A percentile compares a stretch with the other conserved stretches of the same genome.
These are phyloP conservation scores for Emericellopsis terricola DNA, from an alignment of 495 filamentous ascomycete genomes.

Conservation along the genomic window DNA sequence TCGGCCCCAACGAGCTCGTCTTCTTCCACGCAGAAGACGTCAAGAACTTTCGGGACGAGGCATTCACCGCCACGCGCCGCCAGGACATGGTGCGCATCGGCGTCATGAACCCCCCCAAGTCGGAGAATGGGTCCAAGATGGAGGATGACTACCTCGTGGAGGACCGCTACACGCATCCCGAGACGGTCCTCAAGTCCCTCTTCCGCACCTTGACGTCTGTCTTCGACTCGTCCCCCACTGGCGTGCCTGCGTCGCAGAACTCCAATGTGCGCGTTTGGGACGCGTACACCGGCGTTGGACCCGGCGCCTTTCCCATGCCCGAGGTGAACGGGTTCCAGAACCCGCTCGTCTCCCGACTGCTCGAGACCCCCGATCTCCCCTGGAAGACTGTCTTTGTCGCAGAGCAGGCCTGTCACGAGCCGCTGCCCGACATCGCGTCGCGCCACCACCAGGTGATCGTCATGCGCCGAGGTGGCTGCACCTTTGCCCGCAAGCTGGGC, in stretches of 20 bases:
- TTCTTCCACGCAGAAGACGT: constrained; percentile 63
- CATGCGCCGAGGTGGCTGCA: constrained; percentile 69
- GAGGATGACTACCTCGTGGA: constrained; percentile 1
- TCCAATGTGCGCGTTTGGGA: constrained; percentile 14
- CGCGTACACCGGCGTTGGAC: constrained; percentile 46
- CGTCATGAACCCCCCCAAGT: constrained; percentile 8
- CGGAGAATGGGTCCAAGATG: constrained; percentile 3
- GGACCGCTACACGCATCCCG: constrained; percentile 2
- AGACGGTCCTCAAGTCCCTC: constrained; percentile 17
- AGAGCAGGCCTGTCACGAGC: constrained; percentile 44
- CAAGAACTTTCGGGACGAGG: constrained; percentile 58
- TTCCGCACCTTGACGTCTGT: constrained; percentile 14
- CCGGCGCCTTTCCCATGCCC: constrained; percentile 60
- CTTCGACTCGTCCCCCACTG: constrained; percentile 7
- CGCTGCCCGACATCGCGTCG: constrained; percentile 39
- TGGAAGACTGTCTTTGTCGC: constrained; percentile 58
- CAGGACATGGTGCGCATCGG: constrained; percentile 8
- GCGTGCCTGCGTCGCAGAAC: constrained; percentile 8
- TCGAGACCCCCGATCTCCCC: constrained; percentile 20
- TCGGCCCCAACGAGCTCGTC: constrained; percentile 83
- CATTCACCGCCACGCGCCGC: constrained; percentile 29
- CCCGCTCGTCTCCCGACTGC: constrained; percentile 18
- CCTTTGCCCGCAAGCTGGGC: constrained; percentile 62
- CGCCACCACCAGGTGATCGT: constrained; percentile 65
- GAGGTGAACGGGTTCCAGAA: constrained; percentile 46